Evolutionary conservation across 1,284 basidiomycete genomes (phyloP).

Genomic region (Malassezia sympodialis): DNA sequence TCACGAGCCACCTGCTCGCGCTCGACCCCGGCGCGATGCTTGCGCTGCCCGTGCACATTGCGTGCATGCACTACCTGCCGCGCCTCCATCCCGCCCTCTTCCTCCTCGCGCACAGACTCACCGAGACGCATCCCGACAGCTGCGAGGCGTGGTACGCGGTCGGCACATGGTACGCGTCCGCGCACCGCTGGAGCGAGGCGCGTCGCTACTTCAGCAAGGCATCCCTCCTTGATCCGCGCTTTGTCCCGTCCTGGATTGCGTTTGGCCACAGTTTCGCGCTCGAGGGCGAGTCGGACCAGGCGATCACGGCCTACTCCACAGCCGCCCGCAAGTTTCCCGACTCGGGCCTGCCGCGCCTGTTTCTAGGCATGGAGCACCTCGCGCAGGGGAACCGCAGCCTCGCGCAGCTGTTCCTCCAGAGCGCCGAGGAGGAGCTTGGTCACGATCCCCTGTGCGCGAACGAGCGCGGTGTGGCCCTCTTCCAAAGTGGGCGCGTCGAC

Average conservation of each 20-base stretch:
- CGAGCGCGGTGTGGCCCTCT: constrained; percentile 84
- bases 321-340: constrained; percentile 86
- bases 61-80: constrained; percentile 90
- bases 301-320: constrained; percentile 93
- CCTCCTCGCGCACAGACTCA: constrained; percentile 87
- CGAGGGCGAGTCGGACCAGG: constrained; percentile 92
- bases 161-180: constrained; percentile 86
- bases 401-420: constrained; percentile 76
- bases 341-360: constrained; percentile 83
- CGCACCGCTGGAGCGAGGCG: constrained; percentile 57
- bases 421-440: constrained; percentile 67
- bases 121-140: constrained; percentile 76
- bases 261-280: constrained; percentile 94
- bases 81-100: constrained; percentile 85
- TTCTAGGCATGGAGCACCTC: constrained; percentile 96
- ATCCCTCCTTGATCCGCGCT: constrained; percentile 88
- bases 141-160: constrained; percentile 96
- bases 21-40: constrained; percentile 32
- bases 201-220: constrained; percentile 60
- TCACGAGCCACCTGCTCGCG: constrained; percentile 55
- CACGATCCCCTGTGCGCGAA: constrained; percentile 81
- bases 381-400: constrained; percentile 70
- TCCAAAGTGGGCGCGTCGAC: constrained; percentile 65
- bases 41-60: constrained; percentile 76
- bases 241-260: constrained; percentile 90